These are phyloP conservation scores for Camellia lanceoleosa DNA, from an alignment of 148 eudicot genomes.

Conservation along the genomic window DNA sequence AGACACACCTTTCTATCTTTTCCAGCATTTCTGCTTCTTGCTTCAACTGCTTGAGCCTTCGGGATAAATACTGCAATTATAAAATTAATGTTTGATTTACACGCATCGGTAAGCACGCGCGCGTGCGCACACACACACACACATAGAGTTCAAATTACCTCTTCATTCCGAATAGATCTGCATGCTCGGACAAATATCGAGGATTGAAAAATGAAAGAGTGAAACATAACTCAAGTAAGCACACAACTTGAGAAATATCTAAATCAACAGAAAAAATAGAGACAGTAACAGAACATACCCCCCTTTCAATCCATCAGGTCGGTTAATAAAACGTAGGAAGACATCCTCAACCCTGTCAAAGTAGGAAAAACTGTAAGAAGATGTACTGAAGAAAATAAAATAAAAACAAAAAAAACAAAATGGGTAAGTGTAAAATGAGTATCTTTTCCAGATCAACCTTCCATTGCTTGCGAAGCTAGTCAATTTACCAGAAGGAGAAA, in stretches of 20 bases:
- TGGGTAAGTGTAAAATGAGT: neutral
- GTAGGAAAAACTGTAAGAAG: neutral
- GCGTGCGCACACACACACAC: neutral
- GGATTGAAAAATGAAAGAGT: neutral
- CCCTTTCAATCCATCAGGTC: conserved; percentile 27
- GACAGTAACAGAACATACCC: conserved; percentile 19
- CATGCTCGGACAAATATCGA: neutral
- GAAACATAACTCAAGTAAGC: neutral
- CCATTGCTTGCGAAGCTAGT: conserved; percentile 27
- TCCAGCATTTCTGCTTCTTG: conserved; percentile 36
- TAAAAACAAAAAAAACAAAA: neutral
- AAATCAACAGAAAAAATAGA: neutral
- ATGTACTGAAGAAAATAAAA: neutral
- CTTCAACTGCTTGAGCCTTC: conserved; percentile 26
- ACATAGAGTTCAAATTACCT: conserved; percentile 16
- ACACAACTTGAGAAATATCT: neutral
- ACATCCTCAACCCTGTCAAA: conserved; percentile 33
- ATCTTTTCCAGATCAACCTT: conserved; percentile 19
- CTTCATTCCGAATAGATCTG: conserved; percentile 26
- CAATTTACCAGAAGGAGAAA: conserved; percentile 30
- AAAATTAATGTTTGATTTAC: neutral
- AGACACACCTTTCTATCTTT: conserved; percentile 28
- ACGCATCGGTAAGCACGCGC: neutral
- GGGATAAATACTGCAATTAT: conserved; percentile 16
- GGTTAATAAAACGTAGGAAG: conserved; percentile 26